phyloP scores from a whole-genome alignment of 192 early-diverging fungal genomes.

The Coemansia erecta region DNA sequence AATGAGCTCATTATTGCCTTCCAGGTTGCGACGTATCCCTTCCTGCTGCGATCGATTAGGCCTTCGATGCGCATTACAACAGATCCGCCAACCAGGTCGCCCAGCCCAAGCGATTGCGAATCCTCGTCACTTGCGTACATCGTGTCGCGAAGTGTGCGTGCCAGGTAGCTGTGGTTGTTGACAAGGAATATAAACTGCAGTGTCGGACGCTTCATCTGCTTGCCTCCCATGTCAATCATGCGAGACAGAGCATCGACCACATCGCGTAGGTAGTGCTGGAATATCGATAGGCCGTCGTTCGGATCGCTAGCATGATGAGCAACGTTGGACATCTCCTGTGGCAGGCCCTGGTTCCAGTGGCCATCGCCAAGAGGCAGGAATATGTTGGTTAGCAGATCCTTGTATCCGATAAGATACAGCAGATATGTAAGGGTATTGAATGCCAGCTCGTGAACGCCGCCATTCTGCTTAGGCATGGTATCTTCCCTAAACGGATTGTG shows the following conservation, averaged over 20 bases:
- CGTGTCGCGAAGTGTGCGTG: conserved; percentile 42
- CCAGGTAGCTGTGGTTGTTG: conserved; percentile 50
- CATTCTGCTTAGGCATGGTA: conserved; percentile 47
- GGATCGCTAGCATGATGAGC: conserved; percentile 50
- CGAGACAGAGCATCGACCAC: conserved; percentile 42
- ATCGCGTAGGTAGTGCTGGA: conserved; percentile 53
- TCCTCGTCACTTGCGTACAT: conserved; percentile 47
- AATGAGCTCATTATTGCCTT: conserved; percentile 51
- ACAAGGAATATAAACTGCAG: conserved; percentile 49
- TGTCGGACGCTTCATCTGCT: conserved; percentile 49
- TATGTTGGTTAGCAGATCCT: conserved; percentile 42
- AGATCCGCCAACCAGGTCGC: conserved; percentile 46
- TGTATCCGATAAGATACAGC: conserved; percentile 44
- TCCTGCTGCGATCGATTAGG: conserved; percentile 48
- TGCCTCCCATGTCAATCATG: conserved; percentile 46
- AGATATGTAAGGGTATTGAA: conserved; percentile 45
- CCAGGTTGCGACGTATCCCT: conserved; percentile 48
- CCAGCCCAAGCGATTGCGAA: conserved; percentile 45
- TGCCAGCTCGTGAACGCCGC: conserved; percentile 46
- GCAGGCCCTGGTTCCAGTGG: conserved; percentile 38
- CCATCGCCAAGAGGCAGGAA: conserved; percentile 51
- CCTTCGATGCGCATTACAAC: conserved; percentile 38
- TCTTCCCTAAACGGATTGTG: conserved; percentile 44
- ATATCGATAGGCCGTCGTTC: conserved; percentile 48
- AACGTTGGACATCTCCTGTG: conserved; percentile 19